Base-by-base conservation (phyloP, 1,284 basidiomycete genomes). In the Macrocystidia cucumis region DNA sequence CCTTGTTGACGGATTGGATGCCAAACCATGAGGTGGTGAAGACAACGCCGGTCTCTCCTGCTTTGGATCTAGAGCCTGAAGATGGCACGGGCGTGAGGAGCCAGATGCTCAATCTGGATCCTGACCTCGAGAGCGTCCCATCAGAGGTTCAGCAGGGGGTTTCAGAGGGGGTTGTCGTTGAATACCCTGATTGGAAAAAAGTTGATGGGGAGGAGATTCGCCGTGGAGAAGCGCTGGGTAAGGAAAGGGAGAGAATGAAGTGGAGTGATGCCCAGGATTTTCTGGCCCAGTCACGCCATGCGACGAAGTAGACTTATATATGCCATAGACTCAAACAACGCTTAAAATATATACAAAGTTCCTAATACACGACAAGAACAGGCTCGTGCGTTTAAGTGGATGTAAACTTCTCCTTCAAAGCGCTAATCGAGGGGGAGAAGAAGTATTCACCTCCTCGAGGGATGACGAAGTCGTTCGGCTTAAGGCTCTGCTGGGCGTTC, bases 191-290 rank as follows among this genome's bases (percentile, higher is more conserved):
- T 43, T 91, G 88, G 89, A 74, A 69, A 55, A 50, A 44, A 38
- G 60, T 91, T 9, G 72, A 88, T 49, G 63, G 56, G 11, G 83
- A 82, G 50, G 88, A 91, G 54, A 50, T 70, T 18, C 57, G 64
- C 40, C 59, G 73, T 32, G 88, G 87, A 0, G 52, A 64, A 39
- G 51, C 48, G 25, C 39, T 60, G 16, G 79, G 78, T 2, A 91
- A 91, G 58, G 79, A 85, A 54, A 65, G 86, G 32, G 89, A 91
- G 59, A 69, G 89, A 43, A 79, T 91, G 74, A 49, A 45, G 1
- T 87, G 83, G 82, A 60, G 67, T 34, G 70, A 75, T 32, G 75
- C 64, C 3, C 51, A 45, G 34, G 42, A 43, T 24, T 69, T 74
- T 42, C 49, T 79, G 29, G 28, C 28, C 20, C 6, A 8, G 20